phyloP scores from a whole-genome alignment of 805 yeast genomes.

The Candida montana region DNA sequence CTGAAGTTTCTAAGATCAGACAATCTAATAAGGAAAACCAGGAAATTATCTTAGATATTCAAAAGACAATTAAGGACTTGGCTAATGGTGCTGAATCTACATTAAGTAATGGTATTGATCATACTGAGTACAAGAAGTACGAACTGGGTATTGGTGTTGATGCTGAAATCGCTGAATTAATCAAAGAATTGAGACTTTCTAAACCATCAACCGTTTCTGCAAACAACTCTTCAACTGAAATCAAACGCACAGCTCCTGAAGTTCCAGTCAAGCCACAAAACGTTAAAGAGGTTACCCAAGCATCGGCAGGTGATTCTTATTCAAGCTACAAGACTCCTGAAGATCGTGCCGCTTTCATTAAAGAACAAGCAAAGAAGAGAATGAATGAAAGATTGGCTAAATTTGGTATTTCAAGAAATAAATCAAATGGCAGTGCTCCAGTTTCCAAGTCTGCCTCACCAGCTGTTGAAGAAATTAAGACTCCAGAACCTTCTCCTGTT shows the following conservation, averaged over 20 bases:
- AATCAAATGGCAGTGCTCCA: slow-evolving; percentile 11
- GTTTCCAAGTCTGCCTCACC: slow-evolving; percentile 7
- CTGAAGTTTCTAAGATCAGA: slow-evolving; percentile 46
- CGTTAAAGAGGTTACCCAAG: slow-evolving; percentile 11
- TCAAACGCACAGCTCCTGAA: slow-evolving; percentile 11
- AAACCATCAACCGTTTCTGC: slow-evolving; percentile 2
- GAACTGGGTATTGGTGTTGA: slow-evolving; percentile 77
- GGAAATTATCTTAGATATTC: slow-evolving; percentile 63
- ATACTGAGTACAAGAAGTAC: slow-evolving; percentile 63
- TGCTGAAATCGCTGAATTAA: slow-evolving; percentile 58
- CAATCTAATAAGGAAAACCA: slow-evolving; percentile 52
- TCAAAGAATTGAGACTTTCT: slow-evolving; percentile 43
- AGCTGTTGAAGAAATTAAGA: neutral
- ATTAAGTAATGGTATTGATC: slow-evolving; percentile 29
- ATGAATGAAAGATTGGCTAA: slow-evolving; percentile 85
- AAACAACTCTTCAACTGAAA: neutral
- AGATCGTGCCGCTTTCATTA: slow-evolving; percentile 73
- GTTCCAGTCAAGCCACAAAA: slow-evolving; percentile 2
- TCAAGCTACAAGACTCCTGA: slow-evolving; percentile 42
- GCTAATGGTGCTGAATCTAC: slow-evolving; percentile 35
- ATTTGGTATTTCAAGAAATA: slow-evolving; percentile 57
- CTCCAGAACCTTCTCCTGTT: neutral
- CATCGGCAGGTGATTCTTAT: slow-evolving; percentile 22
- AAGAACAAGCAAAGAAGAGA: slow-evolving; percentile 73
- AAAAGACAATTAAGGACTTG: slow-evolving; percentile 60